phyloP scores from a whole-genome alignment of 1,284 basidiomycete genomes.

The Mycena sp. region DNA sequence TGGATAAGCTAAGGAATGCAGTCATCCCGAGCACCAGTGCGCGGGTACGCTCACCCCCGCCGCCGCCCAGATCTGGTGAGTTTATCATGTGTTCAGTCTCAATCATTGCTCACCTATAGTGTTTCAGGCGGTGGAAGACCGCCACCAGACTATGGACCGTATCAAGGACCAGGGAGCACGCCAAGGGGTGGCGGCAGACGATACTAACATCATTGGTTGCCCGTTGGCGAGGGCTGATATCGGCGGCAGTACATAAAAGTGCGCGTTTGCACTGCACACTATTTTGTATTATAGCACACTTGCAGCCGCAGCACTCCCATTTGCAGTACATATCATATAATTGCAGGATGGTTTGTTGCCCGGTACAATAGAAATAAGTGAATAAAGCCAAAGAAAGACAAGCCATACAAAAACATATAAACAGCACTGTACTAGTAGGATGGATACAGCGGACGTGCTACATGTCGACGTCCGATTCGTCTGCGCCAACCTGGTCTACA shows the following conservation, averaged over 20 bases:
- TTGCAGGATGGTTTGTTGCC: slow-evolving; percentile 13
- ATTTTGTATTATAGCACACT: too few relatives aligned
- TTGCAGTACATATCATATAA: background rate
- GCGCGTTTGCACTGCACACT: too few relatives aligned
- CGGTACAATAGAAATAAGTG: slow-evolving; percentile 29
- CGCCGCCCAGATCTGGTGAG: slow-evolving; percentile 31
- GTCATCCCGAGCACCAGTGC: slow-evolving; percentile 73
- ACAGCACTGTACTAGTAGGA: too few relatives aligned
- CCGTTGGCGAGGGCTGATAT: too few relatives aligned
- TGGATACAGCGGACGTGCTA: background rate
- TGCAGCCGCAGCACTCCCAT: too few relatives aligned
- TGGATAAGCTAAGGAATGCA: slow-evolving; percentile 81
- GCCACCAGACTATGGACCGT: slow-evolving; percentile 76
- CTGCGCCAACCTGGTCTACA: slow-evolving; percentile 61
- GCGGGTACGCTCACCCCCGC: slow-evolving; percentile 60
- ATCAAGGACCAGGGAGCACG: slow-evolving; percentile 62
- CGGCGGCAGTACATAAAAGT: too few relatives aligned
- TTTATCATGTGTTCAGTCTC: background rate
- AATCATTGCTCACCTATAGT: background rate
- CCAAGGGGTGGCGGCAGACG: slow-evolving; percentile 37
- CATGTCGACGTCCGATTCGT: slow-evolving; percentile 26
- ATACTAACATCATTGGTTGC: too few relatives aligned
- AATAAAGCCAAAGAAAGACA: background rate
- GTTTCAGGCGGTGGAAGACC: slow-evolving; percentile 50
- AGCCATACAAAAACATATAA: slow-evolving; percentile 7